Percentiles rank a stretch among this genome's conserved stretches.
Evolutionary conservation across 257 asterid species (phyloP).

Genomic region (Solanum paucissectum): DNA sequence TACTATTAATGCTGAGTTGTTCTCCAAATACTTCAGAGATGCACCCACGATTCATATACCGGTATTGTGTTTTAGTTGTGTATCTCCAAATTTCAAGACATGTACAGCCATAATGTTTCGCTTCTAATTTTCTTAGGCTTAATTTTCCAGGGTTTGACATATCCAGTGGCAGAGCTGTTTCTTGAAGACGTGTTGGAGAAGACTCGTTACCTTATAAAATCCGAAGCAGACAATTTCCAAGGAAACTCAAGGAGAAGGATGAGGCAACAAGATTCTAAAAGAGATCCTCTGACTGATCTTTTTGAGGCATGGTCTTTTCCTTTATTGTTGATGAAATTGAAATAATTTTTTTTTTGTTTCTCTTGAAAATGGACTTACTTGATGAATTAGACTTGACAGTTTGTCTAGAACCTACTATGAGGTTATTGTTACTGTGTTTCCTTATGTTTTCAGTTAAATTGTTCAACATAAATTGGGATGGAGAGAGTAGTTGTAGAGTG

Average conservation of each 20-base stretch:
- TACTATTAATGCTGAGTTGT: constrained; percentile 85
- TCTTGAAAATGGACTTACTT: not conserved
- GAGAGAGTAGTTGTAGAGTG: not conserved
- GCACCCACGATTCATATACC: constrained; percentile 88
- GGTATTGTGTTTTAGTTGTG: constrained; percentile 30
- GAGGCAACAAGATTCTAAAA: constrained; percentile 51
- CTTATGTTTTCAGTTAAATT: not conserved
- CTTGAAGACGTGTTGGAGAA: constrained; percentile 87
- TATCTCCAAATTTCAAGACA: not conserved
- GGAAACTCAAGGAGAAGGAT: constrained; percentile 64
- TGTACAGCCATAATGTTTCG: not conserved
- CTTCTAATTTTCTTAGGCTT: not conserved
- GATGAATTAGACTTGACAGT: not conserved
- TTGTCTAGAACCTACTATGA: not conserved
- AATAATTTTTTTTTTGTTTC: not conserved
- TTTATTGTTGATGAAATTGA: not conserved
- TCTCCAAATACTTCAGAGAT: constrained; percentile 72
- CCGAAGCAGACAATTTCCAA: constrained; percentile 39
- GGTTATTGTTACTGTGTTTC: not conserved
- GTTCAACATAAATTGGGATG: not conserved
- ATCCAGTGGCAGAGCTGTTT: constrained; percentile 75
- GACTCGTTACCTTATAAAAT: constrained; percentile 43
- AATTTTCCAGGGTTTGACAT: constrained; percentile 72
- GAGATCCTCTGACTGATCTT: constrained; percentile 67
- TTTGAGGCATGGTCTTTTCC: constrained; percentile 55